Conservation (phyloP, 257 asterid species). For the Ballota nigra region DNA sequence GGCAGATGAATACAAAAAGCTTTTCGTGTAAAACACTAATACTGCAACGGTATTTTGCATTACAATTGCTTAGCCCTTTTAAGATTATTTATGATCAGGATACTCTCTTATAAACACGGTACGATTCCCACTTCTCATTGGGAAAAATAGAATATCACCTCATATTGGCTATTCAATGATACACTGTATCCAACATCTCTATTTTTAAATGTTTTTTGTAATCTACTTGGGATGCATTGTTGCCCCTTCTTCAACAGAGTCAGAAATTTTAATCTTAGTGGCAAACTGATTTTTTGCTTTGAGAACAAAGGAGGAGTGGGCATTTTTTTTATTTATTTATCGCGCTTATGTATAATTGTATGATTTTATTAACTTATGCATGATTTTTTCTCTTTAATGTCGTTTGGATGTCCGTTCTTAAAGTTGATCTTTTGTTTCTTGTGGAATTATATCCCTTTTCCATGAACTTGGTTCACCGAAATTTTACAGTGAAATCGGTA, state of each 20-base stretch:
- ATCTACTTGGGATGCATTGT: not conserved
- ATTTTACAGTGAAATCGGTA: too few relatives aligned
- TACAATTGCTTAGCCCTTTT: conserved; percentile 6
- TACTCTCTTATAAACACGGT: not conserved
- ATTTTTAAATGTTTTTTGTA: not conserved
- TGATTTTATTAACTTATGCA: too few relatives aligned
- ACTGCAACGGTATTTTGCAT: not conserved
- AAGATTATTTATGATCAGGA: not conserved
- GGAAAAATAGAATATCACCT: not conserved
- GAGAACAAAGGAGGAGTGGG: not conserved
- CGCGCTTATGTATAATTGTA: too few relatives aligned
- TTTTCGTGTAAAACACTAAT: conserved; percentile 37
- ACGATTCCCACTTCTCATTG: not conserved
- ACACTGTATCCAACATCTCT: not conserved
- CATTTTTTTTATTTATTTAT: too few relatives aligned
- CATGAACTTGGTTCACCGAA: too few relatives aligned
- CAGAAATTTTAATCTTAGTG: not conserved
- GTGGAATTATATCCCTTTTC: too few relatives aligned
- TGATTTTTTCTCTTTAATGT: too few relatives aligned
- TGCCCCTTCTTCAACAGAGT: not conserved
- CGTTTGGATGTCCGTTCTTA: too few relatives aligned
- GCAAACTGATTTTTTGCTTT: not conserved
- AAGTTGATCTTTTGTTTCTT: too few relatives aligned
- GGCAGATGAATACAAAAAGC: conserved; percentile 80
- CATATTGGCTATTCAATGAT: not conserved